Conservation (phyloP, 2,329 filamentous ascomycete genomes). For the Diaporthe sp. region DNA sequence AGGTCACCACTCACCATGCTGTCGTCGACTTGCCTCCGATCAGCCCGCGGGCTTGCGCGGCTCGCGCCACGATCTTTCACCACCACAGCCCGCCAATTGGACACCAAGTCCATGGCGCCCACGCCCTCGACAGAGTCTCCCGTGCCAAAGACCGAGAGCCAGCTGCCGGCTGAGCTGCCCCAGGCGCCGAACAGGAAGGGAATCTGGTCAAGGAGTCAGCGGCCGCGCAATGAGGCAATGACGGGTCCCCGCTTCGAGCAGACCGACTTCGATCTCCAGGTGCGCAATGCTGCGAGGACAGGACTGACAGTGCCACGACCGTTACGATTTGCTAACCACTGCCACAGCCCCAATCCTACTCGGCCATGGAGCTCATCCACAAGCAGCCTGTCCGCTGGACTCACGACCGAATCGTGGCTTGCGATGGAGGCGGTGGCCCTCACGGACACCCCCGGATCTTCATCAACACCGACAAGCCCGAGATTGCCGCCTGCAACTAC, state of each 20-base stretch:
- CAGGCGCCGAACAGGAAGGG: conserved; percentile 89
- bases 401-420: conserved; percentile 82
- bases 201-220: conserved; percentile 89
- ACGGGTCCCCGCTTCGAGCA: conserved; percentile 95
- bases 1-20: conserved; percentile 53
- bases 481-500: conserved; percentile 91
- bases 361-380: conserved; percentile 96
- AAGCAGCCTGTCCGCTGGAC: conserved; percentile 95
- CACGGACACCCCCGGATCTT: conserved; percentile 92
- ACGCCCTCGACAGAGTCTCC: conserved; percentile 53
- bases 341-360: conserved; percentile 82
- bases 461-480: conserved; percentile 97
- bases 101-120: conserved; percentile 52
- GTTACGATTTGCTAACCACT: not conserved
- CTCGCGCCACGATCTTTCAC: conserved; percentile 59
- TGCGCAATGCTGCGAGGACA: conserved; percentile 56
- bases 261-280: conserved; percentile 93
- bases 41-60: conserved; percentile 54
- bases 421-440: conserved; percentile 92
- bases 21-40: conserved; percentile 52
- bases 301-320: too few relatives aligned
- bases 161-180: conserved; percentile 59
- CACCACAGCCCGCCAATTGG: conserved; percentile 58
- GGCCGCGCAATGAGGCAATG: conserved; percentile 85
- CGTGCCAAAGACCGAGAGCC: conserved; percentile 56